Base-by-base conservation (phyloP, 2,329 filamentous ascomycete genomes). In the Trichoderma oligosporum region DNA sequence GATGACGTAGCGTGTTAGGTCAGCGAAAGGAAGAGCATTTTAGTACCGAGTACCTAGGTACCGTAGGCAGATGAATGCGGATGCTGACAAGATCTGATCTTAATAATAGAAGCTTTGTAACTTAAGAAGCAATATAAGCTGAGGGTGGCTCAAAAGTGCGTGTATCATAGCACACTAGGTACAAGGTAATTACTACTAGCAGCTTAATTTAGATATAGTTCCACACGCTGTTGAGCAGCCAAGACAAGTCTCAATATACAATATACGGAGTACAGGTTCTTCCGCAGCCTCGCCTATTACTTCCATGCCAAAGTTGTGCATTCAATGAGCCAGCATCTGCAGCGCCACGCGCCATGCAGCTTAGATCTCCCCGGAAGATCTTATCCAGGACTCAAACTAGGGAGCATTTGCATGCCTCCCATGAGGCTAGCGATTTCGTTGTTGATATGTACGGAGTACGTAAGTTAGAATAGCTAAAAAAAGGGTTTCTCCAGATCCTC, bases 371-470 rank as follows among this genome's bases (percentile, higher is more conserved):
- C 47, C 38, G 39, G 33, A 16, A 41, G 56, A 52, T 41, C 48
- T 58, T 53, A 48, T 33, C 35, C 44, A 47, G 31, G 38, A 18
- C 38, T 29, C 31, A 25, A 35, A 8, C 47, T 52, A 57, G 39
- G 29, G 27, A 56, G 53, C 53, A 41, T 33, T 56, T 47, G 49
- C 56, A 56, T 31, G 38, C 45, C 44, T 44, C 27, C 22, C 11
- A n/a, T 36, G 39, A 39, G 46, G 33, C 56, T 53, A 58, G 44
- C 33, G 33, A 41, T n/a, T 12, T 47, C 18, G 11, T 11, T 33
- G 25, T 48, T 56, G 53, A 41, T 48, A 48, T 47, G 48, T 44
- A 35, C 35, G n/a, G n/a, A n/a, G n/a, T n/a, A n/a, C n/a, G n/a
- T n/a, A n/a, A n/a, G 25, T 48, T 29, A n/a, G 41, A 33, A 48